These are phyloP conservation scores for Cystobasidium ongulense DNA, from an alignment of 768 basidiomycete species.

Conservation along the genomic window DNA sequence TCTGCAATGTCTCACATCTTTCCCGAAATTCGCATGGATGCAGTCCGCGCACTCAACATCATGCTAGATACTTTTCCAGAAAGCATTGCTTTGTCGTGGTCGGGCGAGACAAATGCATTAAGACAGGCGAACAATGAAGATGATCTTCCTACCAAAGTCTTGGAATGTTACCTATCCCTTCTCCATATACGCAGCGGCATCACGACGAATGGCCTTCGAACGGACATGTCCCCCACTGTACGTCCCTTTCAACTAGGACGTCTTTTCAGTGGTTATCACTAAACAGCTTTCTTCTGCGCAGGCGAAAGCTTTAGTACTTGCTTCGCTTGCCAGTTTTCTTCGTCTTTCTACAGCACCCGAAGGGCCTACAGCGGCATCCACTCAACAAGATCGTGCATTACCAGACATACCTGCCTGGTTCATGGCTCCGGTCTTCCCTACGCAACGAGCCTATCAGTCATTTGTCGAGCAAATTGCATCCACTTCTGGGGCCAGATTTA, in stretches of 20 bases:
- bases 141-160: not conserved
- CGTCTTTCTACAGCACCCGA: constrained; percentile 9
- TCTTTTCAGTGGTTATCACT: not conserved
- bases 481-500: not conserved
- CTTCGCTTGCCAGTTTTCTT: constrained; percentile 8
- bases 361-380: not conserved
- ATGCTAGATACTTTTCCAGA: constrained; percentile 63
- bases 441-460: not conserved
- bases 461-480: not conserved
- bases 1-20: constrained; percentile 94
- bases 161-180: constrained; percentile 23
- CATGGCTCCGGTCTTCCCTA: not conserved
- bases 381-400: not conserved
- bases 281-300: not conserved
- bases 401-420: constrained; percentile 8
- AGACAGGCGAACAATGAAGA: not conserved
- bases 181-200: constrained; percentile 18
- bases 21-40: constrained; percentile 86
- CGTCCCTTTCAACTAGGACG: not conserved
- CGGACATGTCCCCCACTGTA: constrained; percentile 19
- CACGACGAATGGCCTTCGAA: constrained; percentile 6
- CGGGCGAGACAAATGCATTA: not conserved
- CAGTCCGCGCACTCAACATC: constrained; percentile 67
- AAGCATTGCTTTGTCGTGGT: constrained; percentile 62
- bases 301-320: constrained; percentile 9